Evolutionary conservation across 306 rosid genomes (phyloP).

Genomic region (Crataegus laevigata): DNA sequence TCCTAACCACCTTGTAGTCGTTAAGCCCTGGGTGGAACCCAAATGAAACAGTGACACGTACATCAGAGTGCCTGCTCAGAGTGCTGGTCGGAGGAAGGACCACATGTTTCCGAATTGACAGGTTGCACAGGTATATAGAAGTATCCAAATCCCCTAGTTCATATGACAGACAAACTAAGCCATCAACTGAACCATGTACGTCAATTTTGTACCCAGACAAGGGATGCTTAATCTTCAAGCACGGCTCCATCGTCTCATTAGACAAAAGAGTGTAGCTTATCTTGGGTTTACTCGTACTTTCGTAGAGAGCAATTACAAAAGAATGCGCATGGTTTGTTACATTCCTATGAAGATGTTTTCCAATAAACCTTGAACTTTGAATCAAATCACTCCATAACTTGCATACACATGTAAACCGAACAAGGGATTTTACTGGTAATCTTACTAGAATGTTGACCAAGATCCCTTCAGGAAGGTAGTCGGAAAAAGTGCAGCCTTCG

Average conservation of each 20-base stretch:
- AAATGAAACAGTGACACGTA: neutral
- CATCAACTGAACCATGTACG: neutral
- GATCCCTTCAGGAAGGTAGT: neutral
- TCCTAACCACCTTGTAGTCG: slow-evolving; percentile 4
- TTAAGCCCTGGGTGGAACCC: neutral
- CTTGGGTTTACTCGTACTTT: neutral
- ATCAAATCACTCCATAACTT: neutral
- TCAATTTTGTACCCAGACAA: neutral
- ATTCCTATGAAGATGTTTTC: neutral
- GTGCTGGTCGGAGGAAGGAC: neutral
- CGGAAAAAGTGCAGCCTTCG: neutral
- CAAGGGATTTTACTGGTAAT: neutral
- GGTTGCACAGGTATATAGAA: neutral
- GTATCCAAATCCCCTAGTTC: neutral
- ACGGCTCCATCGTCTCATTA: neutral
- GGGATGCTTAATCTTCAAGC: neutral
- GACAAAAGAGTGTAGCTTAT: neutral
- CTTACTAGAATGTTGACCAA: neutral
- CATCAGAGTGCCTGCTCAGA: neutral
- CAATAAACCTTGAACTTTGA: neutral
- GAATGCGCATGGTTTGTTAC: neutral
- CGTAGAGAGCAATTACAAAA: neutral
- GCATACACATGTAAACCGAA: neutral
- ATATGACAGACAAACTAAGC: neutral
- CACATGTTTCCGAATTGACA: neutral